These are phyloP conservation scores for Sclerotinia trifoliorum DNA, from an alignment of 2,329 filamentous ascomycete species.

Conservation along the genomic window DNA sequence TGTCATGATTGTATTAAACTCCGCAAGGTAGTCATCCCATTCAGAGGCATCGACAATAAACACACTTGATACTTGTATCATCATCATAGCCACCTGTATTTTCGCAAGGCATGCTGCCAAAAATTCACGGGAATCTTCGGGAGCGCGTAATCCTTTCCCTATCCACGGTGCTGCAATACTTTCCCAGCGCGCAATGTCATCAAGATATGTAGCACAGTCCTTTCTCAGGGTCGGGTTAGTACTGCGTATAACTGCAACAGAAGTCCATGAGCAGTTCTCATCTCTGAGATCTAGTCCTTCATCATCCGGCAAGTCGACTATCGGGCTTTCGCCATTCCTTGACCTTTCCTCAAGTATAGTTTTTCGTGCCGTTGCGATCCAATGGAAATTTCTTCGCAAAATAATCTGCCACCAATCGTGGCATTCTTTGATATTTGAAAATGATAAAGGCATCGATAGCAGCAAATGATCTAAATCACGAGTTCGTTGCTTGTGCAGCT, in stretches of 20 bases:
- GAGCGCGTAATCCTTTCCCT: neutral
- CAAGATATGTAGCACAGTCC: constrained; percentile 23
- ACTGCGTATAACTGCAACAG: neutral
- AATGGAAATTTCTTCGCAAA: constrained; percentile 25
- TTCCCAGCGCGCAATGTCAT: constrained; percentile 24
- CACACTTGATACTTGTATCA: constrained; percentile 14
- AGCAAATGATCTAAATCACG: constrained; percentile 7
- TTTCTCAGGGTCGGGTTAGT: neutral
- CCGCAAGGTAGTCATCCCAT: constrained; percentile 21
- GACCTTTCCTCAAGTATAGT: neutral
- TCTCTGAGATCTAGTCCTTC: constrained; percentile 11
- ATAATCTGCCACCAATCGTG: constrained; percentile 24
- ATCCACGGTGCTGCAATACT: constrained; percentile 17
- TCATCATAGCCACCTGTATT: constrained; percentile 23
- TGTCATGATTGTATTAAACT: constrained; percentile 24
- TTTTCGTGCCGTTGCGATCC: constrained; percentile 13
- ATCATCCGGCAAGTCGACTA: neutral
- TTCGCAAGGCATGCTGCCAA: constrained; percentile 21
- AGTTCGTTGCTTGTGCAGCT: neutral
- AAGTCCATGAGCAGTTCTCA: constrained; percentile 9
- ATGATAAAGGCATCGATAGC: constrained; percentile 18
- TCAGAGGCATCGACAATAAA: constrained; percentile 21
- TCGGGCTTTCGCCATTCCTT: neutral
- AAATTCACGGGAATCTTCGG: constrained; percentile 1
- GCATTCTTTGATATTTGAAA: constrained; percentile 22